A percentile compares a stretch with the other conserved stretches of the same genome.
phyloP scores from a whole-genome alignment of 2,329 filamentous ascomycete genomes.

The Metarhizium anisopliae region DNA sequence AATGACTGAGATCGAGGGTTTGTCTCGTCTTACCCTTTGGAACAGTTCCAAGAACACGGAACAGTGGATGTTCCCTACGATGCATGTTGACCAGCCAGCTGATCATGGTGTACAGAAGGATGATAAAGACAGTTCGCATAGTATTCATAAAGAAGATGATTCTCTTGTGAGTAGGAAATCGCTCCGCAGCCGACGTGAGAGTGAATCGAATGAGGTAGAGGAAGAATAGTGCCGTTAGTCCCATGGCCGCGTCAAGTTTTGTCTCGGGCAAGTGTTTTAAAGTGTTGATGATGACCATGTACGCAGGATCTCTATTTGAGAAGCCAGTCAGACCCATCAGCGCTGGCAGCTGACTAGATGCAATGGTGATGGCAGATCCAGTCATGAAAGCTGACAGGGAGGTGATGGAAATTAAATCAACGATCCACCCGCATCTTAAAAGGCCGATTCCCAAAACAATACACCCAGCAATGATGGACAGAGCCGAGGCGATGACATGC shows the following conservation, averaged over 20 bases:
- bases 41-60: slow-evolving; percentile 67
- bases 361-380: slow-evolving; percentile 85
- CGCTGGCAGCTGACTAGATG: slow-evolving; percentile 69
- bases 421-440: slow-evolving; percentile 75
- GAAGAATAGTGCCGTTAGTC: slow-evolving; percentile 68
- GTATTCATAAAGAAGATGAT: slow-evolving; percentile 86
- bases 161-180: slow-evolving; percentile 60
- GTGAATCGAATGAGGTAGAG: slow-evolving; percentile 65
- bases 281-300: slow-evolving; percentile 74
- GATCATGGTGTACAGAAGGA: slow-evolving; percentile 84
- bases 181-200: slow-evolving; percentile 59
- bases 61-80: slow-evolving; percentile 52
- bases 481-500: slow-evolving; percentile 65
- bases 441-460: slow-evolving; percentile 75
- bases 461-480: slow-evolving; percentile 68
- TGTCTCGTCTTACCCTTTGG: slow-evolving; percentile 48
- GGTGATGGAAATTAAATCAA: slow-evolving; percentile 84
- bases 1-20: not conserved
- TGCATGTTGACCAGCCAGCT: slow-evolving; percentile 76
- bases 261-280: slow-evolving; percentile 60
- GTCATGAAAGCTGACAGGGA: slow-evolving; percentile 96
- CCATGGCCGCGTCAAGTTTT: slow-evolving; percentile 76
- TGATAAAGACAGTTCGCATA: slow-evolving; percentile 82
- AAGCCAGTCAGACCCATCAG: slow-evolving; percentile 73
- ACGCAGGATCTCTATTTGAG: slow-evolving; percentile 69